Percentiles rank a stretch among this genome's conserved stretches.
Evolutionary conservation across 345 rosid genomes (phyloP).

Genomic region (Melaleuca alternifolia): DNA sequence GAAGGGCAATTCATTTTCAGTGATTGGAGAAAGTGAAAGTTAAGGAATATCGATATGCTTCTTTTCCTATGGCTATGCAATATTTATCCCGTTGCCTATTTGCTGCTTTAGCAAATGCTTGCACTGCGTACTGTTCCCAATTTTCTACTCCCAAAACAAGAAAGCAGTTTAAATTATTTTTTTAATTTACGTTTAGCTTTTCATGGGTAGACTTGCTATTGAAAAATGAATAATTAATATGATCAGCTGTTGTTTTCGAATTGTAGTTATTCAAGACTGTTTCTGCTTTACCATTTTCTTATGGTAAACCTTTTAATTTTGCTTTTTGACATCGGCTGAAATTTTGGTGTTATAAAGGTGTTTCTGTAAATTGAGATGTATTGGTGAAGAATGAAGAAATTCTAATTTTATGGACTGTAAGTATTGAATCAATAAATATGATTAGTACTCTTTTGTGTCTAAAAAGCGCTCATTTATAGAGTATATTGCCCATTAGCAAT

Average conservation of each 20-base stretch:
- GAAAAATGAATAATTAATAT: not conserved
- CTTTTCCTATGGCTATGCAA: not conserved
- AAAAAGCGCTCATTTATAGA: not conserved
- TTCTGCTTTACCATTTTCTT: not conserved
- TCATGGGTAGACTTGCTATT: not conserved
- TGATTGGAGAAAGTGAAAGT: not conserved
- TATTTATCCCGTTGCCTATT: too few species aligned
- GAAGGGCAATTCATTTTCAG: not conserved
- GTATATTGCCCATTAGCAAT: not conserved
- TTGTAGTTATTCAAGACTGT: not conserved
- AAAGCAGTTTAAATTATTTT: not conserved
- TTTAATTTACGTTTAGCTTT: not conserved
- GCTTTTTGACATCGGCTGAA: not conserved
- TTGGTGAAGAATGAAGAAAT: not conserved
- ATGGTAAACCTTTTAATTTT: not conserved
- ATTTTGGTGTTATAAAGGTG: not conserved
- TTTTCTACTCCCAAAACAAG: not conserved
- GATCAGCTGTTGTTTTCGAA: not conserved
- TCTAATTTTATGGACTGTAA: not conserved
- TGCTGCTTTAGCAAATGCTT: not conserved
- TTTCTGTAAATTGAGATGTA: not conserved
- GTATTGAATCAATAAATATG: not conserved
- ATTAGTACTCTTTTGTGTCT: not conserved
- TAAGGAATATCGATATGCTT: not conserved
- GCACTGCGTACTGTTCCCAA: not conserved